Evolutionary conservation across 495 filamentous ascomycete genomes (phyloP), one percentile per base, ranked within the genome.

Genomic region (Aspergillus affinis): DNA sequence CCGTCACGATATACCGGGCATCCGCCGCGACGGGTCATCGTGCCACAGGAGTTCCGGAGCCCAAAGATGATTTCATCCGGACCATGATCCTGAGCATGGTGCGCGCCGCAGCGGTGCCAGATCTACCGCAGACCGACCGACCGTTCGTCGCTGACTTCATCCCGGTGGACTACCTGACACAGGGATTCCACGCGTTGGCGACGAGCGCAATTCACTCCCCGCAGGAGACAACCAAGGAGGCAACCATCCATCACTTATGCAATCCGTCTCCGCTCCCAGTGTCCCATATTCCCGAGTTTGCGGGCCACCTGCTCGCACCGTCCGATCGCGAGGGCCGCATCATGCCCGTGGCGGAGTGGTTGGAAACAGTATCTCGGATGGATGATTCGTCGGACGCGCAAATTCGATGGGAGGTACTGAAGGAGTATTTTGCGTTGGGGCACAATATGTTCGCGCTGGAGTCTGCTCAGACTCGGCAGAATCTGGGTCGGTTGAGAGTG

Each of bases 1-100:
- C 48, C 18, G 61, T 69, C 36, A 51, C 49, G 30, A 69, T 69
- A 51, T 68, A 64, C 48, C 65, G 66, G 19, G 27, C 51, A 10
- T 29, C 51, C 6, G 23, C 51, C 23, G 21, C 50, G 63, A 57
- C 63, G 7, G 51, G 55, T 29, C 62, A 52, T 30, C 51, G 51
- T 15, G 17, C 20, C 15, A 65, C 62, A 4, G 50, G 48, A 13
- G 53, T 58, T 6, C 46, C 62, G 15, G 51, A 52, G 44, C 58
- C 63, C 15, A 52, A 45, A 18, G 45, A 66, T 27, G 63, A 67
- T 41, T 58, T 66, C 51, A 47, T 58, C 27, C 63, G 51, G 26
- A 27, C 17, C 0, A 26, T 52, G 26, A 18, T 52, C 21, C 9
- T 52, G 50, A 30, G 23, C 21, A 52, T 52, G 50, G 26, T 52